Evolutionary conservation across 345 rosid genomes (phyloP).

Genomic region (Hibiscus syriacus): DNA sequence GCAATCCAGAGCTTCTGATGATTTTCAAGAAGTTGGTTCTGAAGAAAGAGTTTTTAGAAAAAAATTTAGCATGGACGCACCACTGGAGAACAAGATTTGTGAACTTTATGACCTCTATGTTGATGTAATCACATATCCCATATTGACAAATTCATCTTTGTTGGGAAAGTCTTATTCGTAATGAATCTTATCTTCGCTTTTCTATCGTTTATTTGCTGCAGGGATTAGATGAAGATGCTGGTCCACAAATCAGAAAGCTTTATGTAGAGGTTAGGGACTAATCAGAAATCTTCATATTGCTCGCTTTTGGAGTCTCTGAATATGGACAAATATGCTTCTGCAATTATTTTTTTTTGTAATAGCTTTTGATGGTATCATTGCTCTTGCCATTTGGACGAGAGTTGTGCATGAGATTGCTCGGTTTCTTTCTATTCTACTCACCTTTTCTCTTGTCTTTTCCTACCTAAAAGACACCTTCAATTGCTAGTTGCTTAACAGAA

Average conservation of each 20-base stretch:
- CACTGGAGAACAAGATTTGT: constrained; percentile 80
- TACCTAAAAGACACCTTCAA: neutral
- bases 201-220: constrained; percentile 20
- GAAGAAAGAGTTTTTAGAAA: constrained; percentile 43
- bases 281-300: neutral
- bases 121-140: constrained; percentile 45
- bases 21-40: constrained; percentile 49
- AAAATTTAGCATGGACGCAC: constrained; percentile 59
- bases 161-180: constrained; percentile 2
- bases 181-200: constrained; percentile 13
- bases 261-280: constrained; percentile 57
- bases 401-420: neutral
- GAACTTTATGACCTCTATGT: constrained; percentile 89
- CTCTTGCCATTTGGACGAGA: neutral
- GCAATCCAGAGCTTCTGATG: constrained; percentile 58
- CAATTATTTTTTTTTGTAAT: neutral
- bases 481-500: neutral
- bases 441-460: neutral
- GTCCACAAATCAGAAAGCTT: constrained; percentile 80
- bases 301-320: neutral
- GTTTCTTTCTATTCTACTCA: neutral
- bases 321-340: neutral
- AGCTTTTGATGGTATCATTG: neutral
- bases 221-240: constrained; percentile 90
- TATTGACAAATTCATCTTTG: neutral